Evolutionary conservation across 768 basidiomycete genomes (phyloP), one percentile per base, ranked within the genome.

Genomic region (Hericium alpestre): DNA sequence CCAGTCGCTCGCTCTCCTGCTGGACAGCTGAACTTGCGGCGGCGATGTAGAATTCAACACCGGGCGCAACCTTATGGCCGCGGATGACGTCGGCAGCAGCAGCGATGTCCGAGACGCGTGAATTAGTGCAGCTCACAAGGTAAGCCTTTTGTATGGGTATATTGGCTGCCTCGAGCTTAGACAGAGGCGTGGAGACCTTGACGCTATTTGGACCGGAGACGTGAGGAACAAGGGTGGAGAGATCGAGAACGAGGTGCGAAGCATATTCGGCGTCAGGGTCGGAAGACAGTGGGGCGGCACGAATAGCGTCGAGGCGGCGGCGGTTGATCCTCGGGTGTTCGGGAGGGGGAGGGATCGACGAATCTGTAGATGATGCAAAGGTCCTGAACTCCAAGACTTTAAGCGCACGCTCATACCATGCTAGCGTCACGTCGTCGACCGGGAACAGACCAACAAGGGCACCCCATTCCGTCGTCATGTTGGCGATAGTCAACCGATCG

Each of bases 381-480:
- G 86, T 84, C 37, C 87, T 79, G 37, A 84, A 72, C 66, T 94
- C 88, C 43, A 87, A 76, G 70, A 84, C 90, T 60, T 76, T 76
- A 59, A 95, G 70, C 12, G 80, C 74, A 4, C 74, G 72, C 47
- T 90, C 87, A 68, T 98, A 99, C 94, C 94, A 99, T 25, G 81
- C 70, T 38, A 93, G 66, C 18, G 93, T 79, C 9, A 80, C 83
- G 18, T 83, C 76, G 66, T 99, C 96, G 5, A 91, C 85, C 0
- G 95, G 94, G 75, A 99, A 98, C 7, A 96, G 83, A 37, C 96
- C 96, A 8, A 83, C 93, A 2, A 99, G 80, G 2, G 96, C 96
- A 47, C 96, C 96, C 96, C 96, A 99, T 71, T 99, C 96, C 32
- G 96, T 98, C 5, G 96, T 98, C 96, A 98, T 99, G 70, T 99